Evolutionary conservation across 495 filamentous ascomycete species (phyloP).

Genomic region (Aspergillus panamensis): DNA sequence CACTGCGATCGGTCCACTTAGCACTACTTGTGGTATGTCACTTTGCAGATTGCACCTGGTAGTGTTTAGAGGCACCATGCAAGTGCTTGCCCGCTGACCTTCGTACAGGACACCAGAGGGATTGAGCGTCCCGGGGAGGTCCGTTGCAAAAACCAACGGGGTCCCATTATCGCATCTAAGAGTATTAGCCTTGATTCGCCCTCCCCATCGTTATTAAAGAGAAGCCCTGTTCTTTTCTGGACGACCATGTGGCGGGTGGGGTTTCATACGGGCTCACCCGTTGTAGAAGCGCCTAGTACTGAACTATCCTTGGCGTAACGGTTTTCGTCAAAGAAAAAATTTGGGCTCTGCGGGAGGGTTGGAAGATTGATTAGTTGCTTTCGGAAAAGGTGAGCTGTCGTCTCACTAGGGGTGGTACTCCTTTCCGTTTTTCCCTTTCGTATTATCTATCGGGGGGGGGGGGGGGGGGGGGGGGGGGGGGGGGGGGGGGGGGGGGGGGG

Average conservation of each 20-base stretch:
- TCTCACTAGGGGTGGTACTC: no score
- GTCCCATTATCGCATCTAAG: background rate
- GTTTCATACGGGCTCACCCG: constrained; percentile 40
- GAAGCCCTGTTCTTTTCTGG: constrained; percentile 10
- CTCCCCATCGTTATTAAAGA: constrained; percentile 3
- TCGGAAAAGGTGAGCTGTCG: background rate
- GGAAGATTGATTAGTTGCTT: constrained; percentile 10
- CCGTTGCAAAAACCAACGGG: background rate
- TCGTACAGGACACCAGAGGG: background rate
- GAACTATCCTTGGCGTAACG: constrained; percentile 37
- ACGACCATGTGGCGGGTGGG: constrained; percentile 33
- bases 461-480: no score
- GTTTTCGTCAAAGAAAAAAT: constrained; percentile 29
- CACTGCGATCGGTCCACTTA: constrained; percentile 4
- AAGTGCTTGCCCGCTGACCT: background rate
- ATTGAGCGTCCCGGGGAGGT: background rate
- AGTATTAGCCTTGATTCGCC: background rate
- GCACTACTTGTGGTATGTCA: background rate
- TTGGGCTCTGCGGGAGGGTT: constrained; percentile 2
- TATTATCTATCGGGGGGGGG: no score
- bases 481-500: no score
- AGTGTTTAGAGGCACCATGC: background rate
- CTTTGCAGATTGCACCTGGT: background rate
- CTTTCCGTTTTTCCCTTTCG: no score
- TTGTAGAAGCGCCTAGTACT: constrained; percentile 16